Evolutionary conservation across 2,329 filamentous ascomycete species (phyloP), one percentile per base, ranked within the genome.

Genomic region (Aspergillus transmontanensis): DNA sequence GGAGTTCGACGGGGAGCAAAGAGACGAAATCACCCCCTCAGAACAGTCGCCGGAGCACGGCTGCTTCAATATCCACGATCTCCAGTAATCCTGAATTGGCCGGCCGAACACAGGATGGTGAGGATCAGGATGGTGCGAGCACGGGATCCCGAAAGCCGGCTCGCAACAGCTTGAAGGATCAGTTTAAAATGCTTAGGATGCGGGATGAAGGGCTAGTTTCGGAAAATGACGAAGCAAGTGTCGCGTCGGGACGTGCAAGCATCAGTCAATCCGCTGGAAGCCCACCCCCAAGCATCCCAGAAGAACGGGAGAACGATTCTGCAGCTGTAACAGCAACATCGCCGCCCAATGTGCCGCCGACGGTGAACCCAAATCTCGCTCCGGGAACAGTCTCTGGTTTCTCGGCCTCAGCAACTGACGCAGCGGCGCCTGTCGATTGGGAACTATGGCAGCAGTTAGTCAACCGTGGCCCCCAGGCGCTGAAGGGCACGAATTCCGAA

Each of bases 391-490:
- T 90, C 9, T 89, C 92, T 12, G 94, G 94, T 6, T 87, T 94
- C 48, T 89, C 89, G 28, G 88, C 92, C 3, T 87, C 89, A 26
- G 84, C 89, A 66, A 80, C 81, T 16, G 91, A 94, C 72, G 81
- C 83, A 36, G 79, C 81, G 30, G 83, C 84, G 19, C 89, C 92
- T 28, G 95, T 99, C n/a, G 93, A 99, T 75, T 99, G 95, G 95
- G 95, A 99, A 77, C 81, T 99, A 45, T 99, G 95, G 95, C 94
- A 99, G 75, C 88, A 91, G 28, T 90, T 99, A 4, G 95, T 99
- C 39, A 96, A 97, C 69, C 92, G 97, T 80, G 95, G 95, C 0
- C 93, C 94, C 19, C 88, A 92, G 32, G 94, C 93, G 11, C 91
- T 98, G 57, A 91, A 92, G 12, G 88, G 92, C 64, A 93, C 93